phyloP scores from a whole-genome alignment of 148 eudicot species.

The Rhododendron molle region DNA sequence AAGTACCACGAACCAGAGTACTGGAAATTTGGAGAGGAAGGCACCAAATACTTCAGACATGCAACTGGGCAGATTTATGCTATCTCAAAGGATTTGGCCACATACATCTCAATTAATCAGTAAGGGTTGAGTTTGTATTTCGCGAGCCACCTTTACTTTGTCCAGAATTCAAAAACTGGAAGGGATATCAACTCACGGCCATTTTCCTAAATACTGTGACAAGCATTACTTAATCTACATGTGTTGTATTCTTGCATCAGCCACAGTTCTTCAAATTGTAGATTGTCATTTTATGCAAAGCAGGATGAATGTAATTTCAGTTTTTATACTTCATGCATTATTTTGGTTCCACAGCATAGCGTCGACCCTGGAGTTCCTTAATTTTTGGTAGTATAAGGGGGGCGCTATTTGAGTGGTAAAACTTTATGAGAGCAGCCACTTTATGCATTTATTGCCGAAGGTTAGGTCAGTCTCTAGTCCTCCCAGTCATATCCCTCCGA shows the following conservation, averaged over 20 bases:
- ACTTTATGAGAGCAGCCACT: not conserved
- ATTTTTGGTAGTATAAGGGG: not conserved
- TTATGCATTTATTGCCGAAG: not conserved
- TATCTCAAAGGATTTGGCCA: constrained; percentile 86
- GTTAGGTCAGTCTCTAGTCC: not conserved
- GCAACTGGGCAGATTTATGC: constrained; percentile 99
- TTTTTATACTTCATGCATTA: not conserved
- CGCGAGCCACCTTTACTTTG: not conserved
- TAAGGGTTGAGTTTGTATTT: constrained; percentile 31
- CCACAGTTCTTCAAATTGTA: not conserved
- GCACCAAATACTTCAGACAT: constrained; percentile 92
- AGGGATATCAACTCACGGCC: not conserved
- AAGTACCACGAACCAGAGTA: constrained; percentile 95
- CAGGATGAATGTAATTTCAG: not conserved
- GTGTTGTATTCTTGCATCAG: not conserved
- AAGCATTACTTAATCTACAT: not conserved
- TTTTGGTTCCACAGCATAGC: not conserved
- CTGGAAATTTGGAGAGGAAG: constrained; percentile 98
- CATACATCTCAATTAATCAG: constrained; percentile 88
- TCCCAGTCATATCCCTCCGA: not conserved
- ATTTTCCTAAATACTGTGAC: not conserved
- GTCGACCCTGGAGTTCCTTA: not conserved
- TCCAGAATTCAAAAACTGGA: not conserved
- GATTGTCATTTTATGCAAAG: not conserved
- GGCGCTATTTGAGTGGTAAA: not conserved